phyloP scores from a whole-genome alignment of 176 grass and related monocot genomes.

The Luzula sylvatica region DNA sequence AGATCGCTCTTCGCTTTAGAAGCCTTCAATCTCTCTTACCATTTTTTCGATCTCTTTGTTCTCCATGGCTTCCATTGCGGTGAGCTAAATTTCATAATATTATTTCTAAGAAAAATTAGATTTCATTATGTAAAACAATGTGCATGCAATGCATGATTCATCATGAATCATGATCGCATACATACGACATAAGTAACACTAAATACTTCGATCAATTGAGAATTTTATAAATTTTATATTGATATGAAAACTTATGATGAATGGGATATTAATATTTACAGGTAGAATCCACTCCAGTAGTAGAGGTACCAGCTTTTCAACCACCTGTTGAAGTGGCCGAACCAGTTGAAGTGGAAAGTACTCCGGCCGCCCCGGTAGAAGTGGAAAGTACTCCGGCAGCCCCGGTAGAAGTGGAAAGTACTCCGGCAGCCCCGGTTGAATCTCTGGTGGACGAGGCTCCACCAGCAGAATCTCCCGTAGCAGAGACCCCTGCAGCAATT shows the following conservation, averaged over 20 bases:
- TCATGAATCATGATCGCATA: too few species aligned
- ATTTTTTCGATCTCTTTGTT: neutral
- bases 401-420: neutral
- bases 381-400: neutral
- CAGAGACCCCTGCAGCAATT: neutral
- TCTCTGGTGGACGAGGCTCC: neutral
- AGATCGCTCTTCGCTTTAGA: neutral
- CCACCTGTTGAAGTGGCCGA: slow-evolving; percentile 2
- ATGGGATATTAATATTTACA: neutral
- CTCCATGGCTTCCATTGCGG: slow-evolving; percentile 23
- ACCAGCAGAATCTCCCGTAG: neutral
- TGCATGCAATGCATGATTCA: too few species aligned
- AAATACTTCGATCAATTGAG: too few species aligned
- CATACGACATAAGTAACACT: too few species aligned
- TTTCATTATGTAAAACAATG: too few species aligned
- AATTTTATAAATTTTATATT: too few species aligned
- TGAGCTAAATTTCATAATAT: too few species aligned
- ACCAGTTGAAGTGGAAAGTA: neutral
- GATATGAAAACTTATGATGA: too few species aligned
- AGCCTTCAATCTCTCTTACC: neutral
- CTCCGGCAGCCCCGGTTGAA: neutral
- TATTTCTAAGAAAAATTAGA: too few species aligned
- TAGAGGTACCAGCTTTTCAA: neutral
- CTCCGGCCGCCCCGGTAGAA: neutral
- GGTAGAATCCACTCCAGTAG: slow-evolving; percentile 12